These are phyloP conservation scores for Entomortierella chlamydospora DNA, from an alignment of 192 early-diverging fungal genomes.

Conservation along the genomic window DNA sequence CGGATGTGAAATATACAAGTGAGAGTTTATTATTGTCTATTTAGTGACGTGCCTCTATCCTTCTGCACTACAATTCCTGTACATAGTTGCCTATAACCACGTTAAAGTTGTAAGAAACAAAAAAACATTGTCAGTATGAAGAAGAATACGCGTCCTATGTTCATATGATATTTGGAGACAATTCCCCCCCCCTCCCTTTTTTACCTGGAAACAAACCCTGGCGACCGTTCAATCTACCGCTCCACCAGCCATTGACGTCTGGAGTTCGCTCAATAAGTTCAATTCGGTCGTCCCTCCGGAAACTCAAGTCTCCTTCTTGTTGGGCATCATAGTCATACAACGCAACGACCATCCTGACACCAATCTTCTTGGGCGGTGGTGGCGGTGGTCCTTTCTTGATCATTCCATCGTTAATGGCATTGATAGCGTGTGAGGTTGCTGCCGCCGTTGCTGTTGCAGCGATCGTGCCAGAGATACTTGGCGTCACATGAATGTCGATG, in stretches of 20 bases:
- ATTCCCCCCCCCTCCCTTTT: no score
- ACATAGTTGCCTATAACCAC: constrained; percentile 27
- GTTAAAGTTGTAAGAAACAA: background rate
- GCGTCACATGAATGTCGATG: no score
- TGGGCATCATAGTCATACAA: constrained; percentile 85
- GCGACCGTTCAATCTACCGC: constrained; percentile 70
- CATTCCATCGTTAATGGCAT: constrained; percentile 13
- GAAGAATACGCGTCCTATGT: no score
- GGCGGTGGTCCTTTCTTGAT: constrained; percentile 47
- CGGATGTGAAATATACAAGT: no score
- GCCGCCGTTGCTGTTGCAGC: constrained; percentile 37
- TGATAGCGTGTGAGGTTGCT: constrained; percentile 28
- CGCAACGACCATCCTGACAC: constrained; percentile 67
- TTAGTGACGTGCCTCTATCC: no score
- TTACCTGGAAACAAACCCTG: constrained; percentile 82
- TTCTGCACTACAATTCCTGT: constrained; percentile 20
- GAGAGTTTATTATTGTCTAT: no score
- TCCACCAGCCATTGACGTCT: constrained; percentile 85
- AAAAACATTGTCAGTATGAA: background rate
- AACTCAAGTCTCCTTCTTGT: constrained; percentile 76
- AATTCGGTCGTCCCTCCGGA: constrained; percentile 77
- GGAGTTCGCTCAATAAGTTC: constrained; percentile 72
- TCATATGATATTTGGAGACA: no score
- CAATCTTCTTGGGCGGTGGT: constrained; percentile 30
- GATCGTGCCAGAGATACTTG: no score